Evolutionary conservation across 116 monocot genomes (phyloP), one percentile per base, ranked within the genome.

Genomic region (Zostera marina): DNA sequence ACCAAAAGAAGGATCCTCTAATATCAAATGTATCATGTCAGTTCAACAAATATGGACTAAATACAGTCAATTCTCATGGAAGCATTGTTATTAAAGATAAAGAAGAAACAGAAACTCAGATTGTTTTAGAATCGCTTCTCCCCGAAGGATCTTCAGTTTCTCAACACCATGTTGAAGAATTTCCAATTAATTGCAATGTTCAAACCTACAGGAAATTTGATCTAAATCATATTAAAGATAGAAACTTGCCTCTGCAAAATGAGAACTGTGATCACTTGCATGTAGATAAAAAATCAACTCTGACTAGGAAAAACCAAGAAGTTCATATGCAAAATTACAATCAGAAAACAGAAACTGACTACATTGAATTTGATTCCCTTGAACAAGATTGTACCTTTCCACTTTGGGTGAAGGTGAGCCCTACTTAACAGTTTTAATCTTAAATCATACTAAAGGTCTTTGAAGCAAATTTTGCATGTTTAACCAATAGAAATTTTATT

Each of bases 401-500:
- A 41, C 65, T 96, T 47, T 96, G 96, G 96, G 85, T 96, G 58
- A 96, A 96, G 89, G 96, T 96, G 82, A 58, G 51, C 41, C 13
- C 60, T 11, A 45, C 24, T 54, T 54, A 42, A 19, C 11, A 15
- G 4, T 19, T 14, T 49, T 39, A 39, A 44, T 16, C 20, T 48
- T 59, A 8, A 26, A 14, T 19, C 58, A 57, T 46, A 21, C 22
- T 54, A 0, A 39, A n/a, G n/a, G n/a, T n/a, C 17, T 17, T 52
- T 53, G 21, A 52, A 45, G 7, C 21, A 22, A 23, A 39, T 51
- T 15, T 48, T 48, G 1, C 14, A n/a, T n/a, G n/a, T n/a, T n/a
- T n/a, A 5, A 60, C 22, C 60, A 43, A 22, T 44, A 9, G n/a
- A n/a, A 8, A 22, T 44, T 60, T 44, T 7, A 45, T 6, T 23